Evolutionary conservation across 1,284 basidiomycete species (phyloP).

Genomic region (Pisolithus thermaeus): DNA sequence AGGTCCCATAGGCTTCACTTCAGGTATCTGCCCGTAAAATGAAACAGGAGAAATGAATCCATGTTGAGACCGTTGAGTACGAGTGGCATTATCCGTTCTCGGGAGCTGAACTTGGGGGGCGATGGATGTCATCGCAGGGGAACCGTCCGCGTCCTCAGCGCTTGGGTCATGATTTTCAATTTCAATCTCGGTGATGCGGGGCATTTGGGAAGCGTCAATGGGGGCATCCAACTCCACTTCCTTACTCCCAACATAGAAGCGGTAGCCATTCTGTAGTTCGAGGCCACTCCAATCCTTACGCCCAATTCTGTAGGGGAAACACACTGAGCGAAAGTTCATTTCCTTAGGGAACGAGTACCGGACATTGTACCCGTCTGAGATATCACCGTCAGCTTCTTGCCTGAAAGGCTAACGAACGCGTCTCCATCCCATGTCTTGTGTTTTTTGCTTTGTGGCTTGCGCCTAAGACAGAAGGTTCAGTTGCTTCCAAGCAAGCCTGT

Average conservation of each 20-base stretch:
- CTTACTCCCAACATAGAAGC: constrained; percentile 48
- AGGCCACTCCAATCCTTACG: constrained; percentile 57
- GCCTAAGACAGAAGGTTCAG: constrained; percentile 38
- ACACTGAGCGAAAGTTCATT: constrained; percentile 9
- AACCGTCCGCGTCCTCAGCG: constrained; percentile 8
- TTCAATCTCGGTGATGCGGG: constrained; percentile 35
- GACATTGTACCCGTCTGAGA: constrained; percentile 69
- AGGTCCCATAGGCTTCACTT: constrained; percentile 45
- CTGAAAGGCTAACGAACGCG: constrained; percentile 50
- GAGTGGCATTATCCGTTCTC: constrained; percentile 24
- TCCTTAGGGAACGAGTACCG: constrained; percentile 1
- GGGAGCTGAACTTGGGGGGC: constrained; percentile 5
- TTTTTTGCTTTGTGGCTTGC: constrained; percentile 74
- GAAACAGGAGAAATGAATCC: constrained; percentile 51
- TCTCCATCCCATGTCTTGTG: constrained; percentile 89
- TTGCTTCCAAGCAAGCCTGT: constrained; percentile 1
- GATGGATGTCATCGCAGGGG: constrained; percentile 1
- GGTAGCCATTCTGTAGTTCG: constrained; percentile 44
- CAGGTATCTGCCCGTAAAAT: constrained; percentile 48
- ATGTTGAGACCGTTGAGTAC: constrained; percentile 20
- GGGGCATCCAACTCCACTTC: constrained; percentile 57
- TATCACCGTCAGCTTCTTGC: constrained; percentile 52
- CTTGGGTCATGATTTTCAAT: constrained; percentile 19
- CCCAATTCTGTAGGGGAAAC: constrained; percentile 46
- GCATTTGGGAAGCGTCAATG: constrained; percentile 45